Percentiles rank a stretch among this genome's conserved stretches.
Conservation (phyloP, 1,284 basidiomycete genomes). For the Xerocomus nothofagi region DNA sequence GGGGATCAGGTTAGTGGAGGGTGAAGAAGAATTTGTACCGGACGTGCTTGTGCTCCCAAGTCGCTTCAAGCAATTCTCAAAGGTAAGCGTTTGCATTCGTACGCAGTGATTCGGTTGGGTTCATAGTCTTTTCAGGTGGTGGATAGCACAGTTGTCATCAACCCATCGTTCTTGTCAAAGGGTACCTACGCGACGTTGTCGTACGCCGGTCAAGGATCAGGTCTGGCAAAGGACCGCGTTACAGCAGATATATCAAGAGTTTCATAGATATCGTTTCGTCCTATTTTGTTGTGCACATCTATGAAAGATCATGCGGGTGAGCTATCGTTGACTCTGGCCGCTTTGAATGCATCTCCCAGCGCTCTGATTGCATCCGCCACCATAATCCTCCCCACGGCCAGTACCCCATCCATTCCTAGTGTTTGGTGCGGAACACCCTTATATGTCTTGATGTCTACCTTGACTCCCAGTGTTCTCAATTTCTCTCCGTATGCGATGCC, state of each 20-base stretch:
- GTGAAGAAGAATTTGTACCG: constrained; percentile 53
- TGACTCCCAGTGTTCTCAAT: constrained; percentile 52
- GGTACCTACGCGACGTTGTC: constrained; percentile 52
- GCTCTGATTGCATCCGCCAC: constrained; percentile 55
- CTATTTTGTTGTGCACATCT: background rate
- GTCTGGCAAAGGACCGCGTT: constrained; percentile 37
- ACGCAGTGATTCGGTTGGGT: background rate
- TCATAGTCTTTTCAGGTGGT: constrained; percentile 47
- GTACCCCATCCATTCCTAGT: constrained; percentile 67
- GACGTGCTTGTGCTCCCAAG: constrained; percentile 87
- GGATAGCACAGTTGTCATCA: constrained; percentile 64
- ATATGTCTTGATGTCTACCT: constrained; percentile 57
- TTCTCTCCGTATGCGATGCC: constrained; percentile 66
- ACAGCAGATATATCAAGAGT: constrained; percentile 35
- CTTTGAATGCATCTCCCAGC: constrained; percentile 45
- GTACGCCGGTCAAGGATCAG: constrained; percentile 34
- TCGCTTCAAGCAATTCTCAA: constrained; percentile 81
- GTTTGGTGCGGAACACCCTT: constrained; percentile 65
- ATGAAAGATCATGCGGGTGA: background rate
- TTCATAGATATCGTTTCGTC: constrained; percentile 17
- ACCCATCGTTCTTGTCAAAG: constrained; percentile 70
- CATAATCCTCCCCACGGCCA: constrained; percentile 51
- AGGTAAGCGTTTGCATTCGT: constrained; percentile 47
- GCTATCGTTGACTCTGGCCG: background rate
- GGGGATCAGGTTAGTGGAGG: constrained; percentile 47